Evolutionary conservation across 23 red algal species (phyloP).

Genomic region (Pyropia yezoensis): DNA sequence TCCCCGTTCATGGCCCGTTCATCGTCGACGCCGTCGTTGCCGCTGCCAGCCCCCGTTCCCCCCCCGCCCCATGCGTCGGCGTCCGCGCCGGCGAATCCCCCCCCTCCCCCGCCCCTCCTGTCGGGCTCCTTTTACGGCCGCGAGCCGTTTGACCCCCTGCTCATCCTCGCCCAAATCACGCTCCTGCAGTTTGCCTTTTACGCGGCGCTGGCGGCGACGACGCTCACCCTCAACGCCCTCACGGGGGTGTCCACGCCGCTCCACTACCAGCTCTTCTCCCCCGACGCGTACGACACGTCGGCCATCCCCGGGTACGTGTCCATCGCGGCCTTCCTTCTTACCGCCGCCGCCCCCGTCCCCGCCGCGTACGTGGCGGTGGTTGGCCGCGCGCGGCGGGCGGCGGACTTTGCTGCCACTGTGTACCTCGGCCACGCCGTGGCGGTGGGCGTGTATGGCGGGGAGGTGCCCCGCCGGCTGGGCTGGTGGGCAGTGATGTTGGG

Average conservation of each 20-base stretch:
- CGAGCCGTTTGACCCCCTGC: slow-evolving; percentile 55
- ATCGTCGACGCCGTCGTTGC: too few species aligned
- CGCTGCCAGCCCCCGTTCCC: too few species aligned
- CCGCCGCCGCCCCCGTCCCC: slow-evolving; percentile 30
- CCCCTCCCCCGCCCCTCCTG: too few species aligned
- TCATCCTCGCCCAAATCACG: slow-evolving; percentile 63
- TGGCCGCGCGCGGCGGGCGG: slow-evolving; percentile 54
- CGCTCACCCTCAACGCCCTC: neutral
- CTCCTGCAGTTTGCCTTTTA: slow-evolving; percentile 60
- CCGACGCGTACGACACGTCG: neutral
- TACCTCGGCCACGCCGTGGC: slow-evolving; percentile 64
- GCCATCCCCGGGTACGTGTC: slow-evolving; percentile 48
- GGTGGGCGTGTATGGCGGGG: slow-evolving; percentile 44
- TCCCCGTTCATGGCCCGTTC: too few species aligned
- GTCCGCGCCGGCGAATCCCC: too few species aligned
- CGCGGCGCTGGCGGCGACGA: slow-evolving; percentile 18
- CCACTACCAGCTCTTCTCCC: neutral
- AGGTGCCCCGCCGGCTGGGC: slow-evolving; percentile 47
- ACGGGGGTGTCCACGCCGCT: neutral
- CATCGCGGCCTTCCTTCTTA: slow-evolving; percentile 35
- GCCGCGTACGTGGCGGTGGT: slow-evolving; percentile 47
- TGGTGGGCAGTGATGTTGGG: slow-evolving; percentile 53
- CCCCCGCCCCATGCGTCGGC: too few species aligned
- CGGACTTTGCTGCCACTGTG: slow-evolving; percentile 74
- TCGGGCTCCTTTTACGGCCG: slow-evolving; percentile 48